Evolutionary conservation across 257 asterid genomes (phyloP).

Genomic region (Solanum chiquidenum): DNA sequence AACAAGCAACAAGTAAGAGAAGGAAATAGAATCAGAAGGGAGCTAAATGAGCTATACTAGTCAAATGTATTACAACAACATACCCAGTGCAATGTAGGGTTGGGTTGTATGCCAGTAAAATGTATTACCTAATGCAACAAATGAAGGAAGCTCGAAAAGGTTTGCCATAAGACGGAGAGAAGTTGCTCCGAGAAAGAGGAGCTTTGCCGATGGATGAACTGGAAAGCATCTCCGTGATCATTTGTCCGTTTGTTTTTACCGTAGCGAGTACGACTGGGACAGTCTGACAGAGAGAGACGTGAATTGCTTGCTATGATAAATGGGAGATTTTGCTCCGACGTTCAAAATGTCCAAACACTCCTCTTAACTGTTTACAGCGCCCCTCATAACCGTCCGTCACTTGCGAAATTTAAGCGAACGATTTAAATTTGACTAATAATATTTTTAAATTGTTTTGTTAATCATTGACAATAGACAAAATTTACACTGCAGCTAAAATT

Average conservation of each 20-base stretch:
- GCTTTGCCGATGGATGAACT: background rate
- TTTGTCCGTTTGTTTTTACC: background rate
- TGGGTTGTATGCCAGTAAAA: background rate
- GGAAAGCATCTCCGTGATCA: background rate
- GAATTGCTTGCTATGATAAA: background rate
- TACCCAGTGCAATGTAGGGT: background rate
- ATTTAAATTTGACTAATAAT: no score
- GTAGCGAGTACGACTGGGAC: background rate
- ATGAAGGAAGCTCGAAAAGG: background rate
- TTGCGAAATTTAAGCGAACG: background rate
- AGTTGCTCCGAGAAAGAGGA: background rate
- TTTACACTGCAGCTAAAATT: background rate
- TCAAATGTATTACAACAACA: background rate
- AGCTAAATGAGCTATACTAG: background rate
- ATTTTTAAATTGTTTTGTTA: background rate
- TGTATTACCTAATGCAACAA: background rate
- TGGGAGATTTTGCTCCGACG: no score
- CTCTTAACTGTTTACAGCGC: background rate
- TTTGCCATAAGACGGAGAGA: background rate
- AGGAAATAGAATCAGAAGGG: background rate
- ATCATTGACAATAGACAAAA: no score
- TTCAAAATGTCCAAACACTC: background rate
- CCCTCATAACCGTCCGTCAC: background rate
- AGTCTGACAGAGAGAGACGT: background rate
- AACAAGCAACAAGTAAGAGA: background rate